phyloP scores from a whole-genome alignment of 176 grass and related monocot species.

The Calamus simplicifolius region DNA sequence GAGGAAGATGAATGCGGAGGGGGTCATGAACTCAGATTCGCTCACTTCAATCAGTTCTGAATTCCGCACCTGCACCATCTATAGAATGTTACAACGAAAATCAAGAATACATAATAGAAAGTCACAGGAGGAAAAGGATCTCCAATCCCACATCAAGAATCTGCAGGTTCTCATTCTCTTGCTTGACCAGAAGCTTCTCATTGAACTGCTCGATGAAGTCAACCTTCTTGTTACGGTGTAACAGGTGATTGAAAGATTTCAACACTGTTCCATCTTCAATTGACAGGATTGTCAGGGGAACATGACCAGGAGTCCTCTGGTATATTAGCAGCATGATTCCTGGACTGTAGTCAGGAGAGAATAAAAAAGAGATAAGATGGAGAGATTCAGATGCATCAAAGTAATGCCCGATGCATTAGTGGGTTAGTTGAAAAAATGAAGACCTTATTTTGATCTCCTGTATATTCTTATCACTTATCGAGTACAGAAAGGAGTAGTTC shows the following conservation, averaged over 20 bases:
- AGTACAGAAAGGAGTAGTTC: constrained; percentile 67
- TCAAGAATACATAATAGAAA: not conserved
- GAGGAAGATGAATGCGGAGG: constrained; percentile 71
- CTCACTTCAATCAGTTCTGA: constrained; percentile 53
- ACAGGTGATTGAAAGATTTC: constrained; percentile 56
- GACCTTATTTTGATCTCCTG: constrained; percentile 85
- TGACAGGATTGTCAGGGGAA: constrained; percentile 50
- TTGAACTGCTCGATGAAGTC: constrained; percentile 79
- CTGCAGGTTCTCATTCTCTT: constrained; percentile 74
- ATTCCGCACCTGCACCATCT: constrained; percentile 43
- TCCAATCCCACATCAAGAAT: constrained; percentile 49
- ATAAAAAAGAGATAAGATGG: constrained; percentile 4
- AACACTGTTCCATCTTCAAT: constrained; percentile 59
- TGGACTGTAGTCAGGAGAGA: constrained; percentile 27
- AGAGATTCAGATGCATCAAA: not conserved
- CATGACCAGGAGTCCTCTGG: constrained; percentile 30
- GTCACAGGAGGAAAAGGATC: constrained; percentile 1
- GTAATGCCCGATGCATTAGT: too few species aligned
- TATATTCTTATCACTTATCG: constrained; percentile 59
- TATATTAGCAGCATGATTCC: constrained; percentile 74
- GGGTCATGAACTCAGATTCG: constrained; percentile 65
- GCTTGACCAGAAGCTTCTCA: constrained; percentile 65
- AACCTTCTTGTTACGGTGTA: constrained; percentile 60
- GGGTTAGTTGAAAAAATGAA: not conserved
- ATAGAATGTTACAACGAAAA: constrained; percentile 17